Base-by-base conservation (phyloP, 768 basidiomycete genomes). In the Boletus pseudopeckii region DNA sequence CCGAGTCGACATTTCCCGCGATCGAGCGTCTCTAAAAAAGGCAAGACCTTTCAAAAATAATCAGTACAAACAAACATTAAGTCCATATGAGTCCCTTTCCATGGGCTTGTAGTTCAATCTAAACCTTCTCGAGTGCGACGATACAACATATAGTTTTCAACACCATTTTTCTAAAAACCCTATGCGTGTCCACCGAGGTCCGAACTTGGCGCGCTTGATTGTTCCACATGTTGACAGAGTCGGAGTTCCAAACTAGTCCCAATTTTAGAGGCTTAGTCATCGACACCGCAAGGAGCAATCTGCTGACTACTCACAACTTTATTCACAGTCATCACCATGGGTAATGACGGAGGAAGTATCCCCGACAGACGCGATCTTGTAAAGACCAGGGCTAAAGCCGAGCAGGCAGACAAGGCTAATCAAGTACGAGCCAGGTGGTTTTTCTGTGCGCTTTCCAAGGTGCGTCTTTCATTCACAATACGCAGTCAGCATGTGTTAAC, bases 391-490 rank as follows among this genome's bases (percentile, higher is more conserved):
- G 77, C 81, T 15, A 92, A 92, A 78, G 85, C 87, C 18, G 91
- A 93, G 69, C 84, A 90, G 63, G 90, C 90, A 0, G 95, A 98
- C 78, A 91, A 85, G 71, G 87, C 91, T 1, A 93, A 93, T 63
- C 88, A 96, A 64, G 84, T 85, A 13, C 81, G 88, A 33, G 94
- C 93, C 2, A 77, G 82, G 44, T 98, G 92, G 93, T 83, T 90
- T 56, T 93, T 90, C 68, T 99, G 97, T 67, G 93, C 95, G 9
- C 77, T 99, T 4, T 97, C 95, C 39, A 98, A 98, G 83, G 94
- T 91, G 64, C 9, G 54, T 44, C 66, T 20, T 17, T 48, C n/a
- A 2, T 26, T 36, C 45, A 9, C 30, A 17, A 2, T 18, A 28
- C 4, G 20, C 32, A 39, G 53, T 39, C 36, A 24, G 6, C 1